Base-by-base conservation (phyloP, 139 green algal genomes). In the Chlorella sp. region DNA sequence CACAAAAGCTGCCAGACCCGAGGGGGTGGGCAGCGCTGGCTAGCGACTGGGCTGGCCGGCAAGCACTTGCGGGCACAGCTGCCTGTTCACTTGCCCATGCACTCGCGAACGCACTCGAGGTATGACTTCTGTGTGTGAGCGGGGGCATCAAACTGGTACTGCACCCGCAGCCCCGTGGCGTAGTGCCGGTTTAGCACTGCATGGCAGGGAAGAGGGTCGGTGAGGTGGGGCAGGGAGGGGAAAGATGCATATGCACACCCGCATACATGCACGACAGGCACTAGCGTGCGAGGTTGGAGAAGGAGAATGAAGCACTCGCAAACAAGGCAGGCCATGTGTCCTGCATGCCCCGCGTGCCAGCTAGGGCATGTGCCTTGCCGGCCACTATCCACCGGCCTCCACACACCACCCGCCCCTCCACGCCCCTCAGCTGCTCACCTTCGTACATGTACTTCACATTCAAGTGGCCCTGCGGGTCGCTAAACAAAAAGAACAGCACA, bases 401-500 rank as follows among this genome's bases (percentile, higher is more conserved):
- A 18, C 60, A 18, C 64, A 26, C 21, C 64, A 2, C 16, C 64
- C 64, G 64, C 64, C 64, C 2, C 64, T 18, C 21, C 64, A 71
- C 64, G 21, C 11, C 5, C 64, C 37, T 40, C 42, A 71, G 32
- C 48, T 30, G n/a, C 80, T 18, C 42, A 68, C 48, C 42, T 40
- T 32, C 42, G 28, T 48, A 78, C 81, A 91, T 82, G 60, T 48
- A 88, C 11, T 66, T 66, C 11, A 86, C 34, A 19, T 91, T 91
- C 19, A 91, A 32, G 12, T 64, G 16, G 30, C 69, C 60, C 14
- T 57, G 32, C 34, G 76, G 11, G 22, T 81, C 80, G 3, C 36
- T 64, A 91, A 92, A 92, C 60, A 92, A 21, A 39, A 85, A 90
- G 61, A 84, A 92, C 34, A 92, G 30, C 18, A 89, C 37, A 39